Base-by-base conservation (phyloP, 2,329 filamentous ascomycete species). In the Alternaria novae-zelandiae region DNA sequence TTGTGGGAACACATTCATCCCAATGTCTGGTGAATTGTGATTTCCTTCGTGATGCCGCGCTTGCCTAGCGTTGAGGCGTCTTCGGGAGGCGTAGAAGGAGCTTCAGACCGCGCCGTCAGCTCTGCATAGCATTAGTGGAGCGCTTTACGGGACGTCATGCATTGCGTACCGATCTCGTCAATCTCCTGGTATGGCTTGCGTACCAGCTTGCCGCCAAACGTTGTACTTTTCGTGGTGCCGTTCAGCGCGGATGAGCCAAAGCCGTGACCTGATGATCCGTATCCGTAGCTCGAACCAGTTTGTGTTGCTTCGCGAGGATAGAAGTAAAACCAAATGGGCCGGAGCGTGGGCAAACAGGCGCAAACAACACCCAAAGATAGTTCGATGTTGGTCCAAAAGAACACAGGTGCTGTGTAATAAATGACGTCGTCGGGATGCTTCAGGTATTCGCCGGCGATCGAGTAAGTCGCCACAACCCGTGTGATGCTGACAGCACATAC, bases 341-440 rank as follows among this genome's bases (percentile, higher is more conserved):
- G 66, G 21, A 75, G 41, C 10, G 70, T 74, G 7, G 73, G 73
- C 1, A 75, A 67, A 20, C 72, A 74, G 6, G 70, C 65, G 61
- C 66, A 73, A 6, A 74, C 70, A 11, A 75, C 61, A 2, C 67
- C 73, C 2, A 75, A 44, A 4, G 71, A 74, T 7, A 74, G 66
- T 58, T 75, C 72, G 50, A 75, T 74, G 56, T 75, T 74, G 4
- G 68, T 72, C 73, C 73, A 75, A 60, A 75, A 75, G 66, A 74
- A 74, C 0, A 73, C 68, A 0, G 72, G 72, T 10, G 72, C 64
- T 4, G 72, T 75, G 47, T 73, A 74, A 44, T 74, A 73, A 9
- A 70, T 70, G 26, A 68, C 67, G 15, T 73, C 69, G 53, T 71
- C 57, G 17, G 61, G 66, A 43, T 72, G 67, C 15, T 70, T 64